These are phyloP conservation scores for Peniophora sp. DNA, from an alignment of 1,284 basidiomycete genomes.

Conservation along the genomic window DNA sequence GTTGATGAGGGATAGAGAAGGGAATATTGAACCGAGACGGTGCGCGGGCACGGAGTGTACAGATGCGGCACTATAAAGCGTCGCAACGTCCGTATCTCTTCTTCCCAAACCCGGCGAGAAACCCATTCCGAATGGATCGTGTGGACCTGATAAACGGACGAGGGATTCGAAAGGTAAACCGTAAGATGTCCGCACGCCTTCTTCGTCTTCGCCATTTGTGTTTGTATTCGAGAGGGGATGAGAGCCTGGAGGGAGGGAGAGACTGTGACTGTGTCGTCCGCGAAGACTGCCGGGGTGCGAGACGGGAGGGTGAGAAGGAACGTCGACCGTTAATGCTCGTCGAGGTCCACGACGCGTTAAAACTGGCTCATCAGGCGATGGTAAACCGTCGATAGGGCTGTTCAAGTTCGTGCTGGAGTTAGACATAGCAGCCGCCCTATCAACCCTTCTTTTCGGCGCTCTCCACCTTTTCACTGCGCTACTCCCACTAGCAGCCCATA, in stretches of 20 bases:
- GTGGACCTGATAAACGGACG: conserved; percentile 70
- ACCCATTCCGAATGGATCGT: no score
- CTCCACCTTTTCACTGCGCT: conserved; percentile 82
- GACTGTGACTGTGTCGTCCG: no score
- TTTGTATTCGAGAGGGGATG: no score
- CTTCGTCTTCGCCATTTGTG: conserved; percentile 23
- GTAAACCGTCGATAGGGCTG: conserved; percentile 7
- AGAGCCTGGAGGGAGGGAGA: no score
- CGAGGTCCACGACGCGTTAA: conserved; percentile 18
- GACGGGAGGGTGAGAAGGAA: no score
- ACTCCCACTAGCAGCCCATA: conserved; percentile 88
- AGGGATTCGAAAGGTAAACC: conserved; percentile 80
- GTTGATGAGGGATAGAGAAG: no score
- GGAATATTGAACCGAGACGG: no score
- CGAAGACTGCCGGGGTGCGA: no score
- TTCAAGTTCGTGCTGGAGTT: conserved; percentile 20
- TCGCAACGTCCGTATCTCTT: conserved; percentile 72
- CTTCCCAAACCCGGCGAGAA: conserved; percentile 25
- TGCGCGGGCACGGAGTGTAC: conserved; percentile 59
- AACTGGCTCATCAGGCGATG: neutral
- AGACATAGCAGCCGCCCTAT: conserved; percentile 22
- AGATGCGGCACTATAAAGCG: conserved; percentile 75
- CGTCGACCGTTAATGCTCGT: conserved; percentile 62
- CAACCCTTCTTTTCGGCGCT: conserved; percentile 39
- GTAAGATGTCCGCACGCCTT: conserved; percentile 41